Percentiles rank a stretch among this genome's conserved stretches.
Conservation (phyloP, 2,329 filamentous ascomycete species). For the Aspergillus neoniger region DNA sequence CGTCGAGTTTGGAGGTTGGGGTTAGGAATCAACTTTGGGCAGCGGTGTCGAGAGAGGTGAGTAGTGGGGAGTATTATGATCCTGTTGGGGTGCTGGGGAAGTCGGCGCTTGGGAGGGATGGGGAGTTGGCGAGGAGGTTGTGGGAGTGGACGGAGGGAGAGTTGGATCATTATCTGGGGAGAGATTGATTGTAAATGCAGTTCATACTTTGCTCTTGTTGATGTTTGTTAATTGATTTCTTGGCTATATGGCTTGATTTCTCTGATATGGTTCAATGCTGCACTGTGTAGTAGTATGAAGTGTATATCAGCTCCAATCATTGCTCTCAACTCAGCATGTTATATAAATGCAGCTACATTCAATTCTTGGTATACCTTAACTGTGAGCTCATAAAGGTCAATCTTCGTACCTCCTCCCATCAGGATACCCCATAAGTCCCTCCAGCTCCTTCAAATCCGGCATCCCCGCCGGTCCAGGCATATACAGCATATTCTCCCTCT, state of each 20-base stretch:
- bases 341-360: no score
- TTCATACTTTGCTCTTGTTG: not conserved
- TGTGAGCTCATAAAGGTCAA: not conserved
- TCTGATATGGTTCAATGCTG: no score
- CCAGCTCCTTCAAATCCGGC: constrained; percentile 31
- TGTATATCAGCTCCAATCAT: no score
- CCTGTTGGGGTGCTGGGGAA: constrained; percentile 37
- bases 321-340: no score
- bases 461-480: constrained; percentile 37
- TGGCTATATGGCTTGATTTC: not conserved
- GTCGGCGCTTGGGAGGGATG: constrained; percentile 23
- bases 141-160: constrained; percentile 42
- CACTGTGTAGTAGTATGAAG: no score
- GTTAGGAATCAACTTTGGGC: constrained; percentile 9
- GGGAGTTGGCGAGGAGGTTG: constrained; percentile 32
- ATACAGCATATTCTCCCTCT: constrained; percentile 31
- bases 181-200: not conserved
- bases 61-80: constrained; percentile 48
- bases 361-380: no score
- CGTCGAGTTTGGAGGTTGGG: not conserved
- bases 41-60: constrained; percentile 26
- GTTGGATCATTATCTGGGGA: constrained; percentile 5
- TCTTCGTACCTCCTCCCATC: constrained; percentile 30
- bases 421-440: constrained; percentile 30
- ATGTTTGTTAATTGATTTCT: not conserved